phyloP scores from a whole-genome alignment of 1,284 basidiomycete species.

The Ustilago esculenta region DNA sequence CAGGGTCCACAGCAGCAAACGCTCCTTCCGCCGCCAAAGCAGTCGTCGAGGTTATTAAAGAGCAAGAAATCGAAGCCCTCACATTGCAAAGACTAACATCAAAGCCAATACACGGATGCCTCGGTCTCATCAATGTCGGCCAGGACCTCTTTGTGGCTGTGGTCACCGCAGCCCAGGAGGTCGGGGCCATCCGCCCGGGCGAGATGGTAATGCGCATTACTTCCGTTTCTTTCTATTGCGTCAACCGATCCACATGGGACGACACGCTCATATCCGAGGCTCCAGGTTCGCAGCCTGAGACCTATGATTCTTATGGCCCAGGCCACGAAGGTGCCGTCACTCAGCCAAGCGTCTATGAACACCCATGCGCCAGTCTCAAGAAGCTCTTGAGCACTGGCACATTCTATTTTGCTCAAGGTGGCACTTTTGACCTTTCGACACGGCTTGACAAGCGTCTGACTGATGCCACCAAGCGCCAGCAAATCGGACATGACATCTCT shows the following conservation, averaged over 20 bases:
- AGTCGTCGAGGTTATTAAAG: constrained; percentile 50
- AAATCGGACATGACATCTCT: constrained; percentile 37
- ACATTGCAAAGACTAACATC: constrained; percentile 34
- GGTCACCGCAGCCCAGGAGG: constrained; percentile 46
- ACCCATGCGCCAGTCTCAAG: constrained; percentile 87
- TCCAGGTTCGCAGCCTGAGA: constrained; percentile 33
- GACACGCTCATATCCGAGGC: constrained; percentile 43
- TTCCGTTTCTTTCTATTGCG: constrained; percentile 59
- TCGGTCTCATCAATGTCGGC: constrained; percentile 62
- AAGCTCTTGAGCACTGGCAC: constrained; percentile 91
- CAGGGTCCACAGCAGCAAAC: constrained; percentile 23
- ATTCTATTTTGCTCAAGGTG: constrained; percentile 88
- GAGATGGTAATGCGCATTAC: constrained; percentile 53
- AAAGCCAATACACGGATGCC: constrained; percentile 46
- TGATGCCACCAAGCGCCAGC: constrained; percentile 55
- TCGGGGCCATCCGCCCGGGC: constrained; percentile 50
- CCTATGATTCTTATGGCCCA: constrained; percentile 32
- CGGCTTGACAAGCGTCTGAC: constrained; percentile 68
- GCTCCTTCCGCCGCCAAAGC: constrained; percentile 27
- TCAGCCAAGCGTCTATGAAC: constrained; percentile 73
- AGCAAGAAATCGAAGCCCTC: constrained; percentile 21
- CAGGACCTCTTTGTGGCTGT: constrained; percentile 59
- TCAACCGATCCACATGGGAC: constrained; percentile 57
- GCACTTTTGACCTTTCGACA: constrained; percentile 80
- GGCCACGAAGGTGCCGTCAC: constrained; percentile 32